phyloP scores from a whole-genome alignment of 768 basidiomycete genomes.

The Mycena pura region DNA sequence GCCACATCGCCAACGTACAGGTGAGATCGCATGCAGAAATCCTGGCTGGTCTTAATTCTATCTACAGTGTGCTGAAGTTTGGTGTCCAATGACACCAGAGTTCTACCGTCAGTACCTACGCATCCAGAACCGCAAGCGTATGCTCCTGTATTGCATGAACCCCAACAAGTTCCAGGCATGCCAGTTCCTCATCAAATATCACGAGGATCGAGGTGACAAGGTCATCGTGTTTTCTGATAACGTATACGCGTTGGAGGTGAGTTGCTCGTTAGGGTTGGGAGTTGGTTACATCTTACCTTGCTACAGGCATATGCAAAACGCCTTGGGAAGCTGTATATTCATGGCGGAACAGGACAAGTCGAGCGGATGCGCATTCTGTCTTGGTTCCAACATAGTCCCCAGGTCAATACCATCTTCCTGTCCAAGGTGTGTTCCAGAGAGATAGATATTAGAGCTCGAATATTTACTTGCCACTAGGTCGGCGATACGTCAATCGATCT shows the following conservation, averaged over 20 bases:
- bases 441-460: background rate
- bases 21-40: slow-evolving; percentile 49
- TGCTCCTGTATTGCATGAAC: slow-evolving; percentile 99
- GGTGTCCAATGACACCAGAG: slow-evolving; percentile 99
- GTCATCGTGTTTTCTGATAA: slow-evolving; percentile 99
- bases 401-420: slow-evolving; percentile 97
- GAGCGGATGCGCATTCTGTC: slow-evolving; percentile 96
- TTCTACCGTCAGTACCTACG: slow-evolving; percentile 98
- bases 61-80: slow-evolving; percentile 94
- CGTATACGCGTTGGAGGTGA: slow-evolving; percentile 93
- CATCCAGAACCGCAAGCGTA: slow-evolving; percentile 90
- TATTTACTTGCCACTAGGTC: slow-evolving; percentile 59
- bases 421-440: slow-evolving; percentile 72
- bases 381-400: slow-evolving; percentile 93
- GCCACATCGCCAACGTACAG: slow-evolving; percentile 99
- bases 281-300: too few species aligned
- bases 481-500: slow-evolving; percentile 99
- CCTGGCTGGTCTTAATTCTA: background rate
- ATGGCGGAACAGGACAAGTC: slow-evolving; percentile 92
- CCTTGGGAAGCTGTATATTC: slow-evolving; percentile 92
- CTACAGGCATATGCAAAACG: slow-evolving; percentile 91
- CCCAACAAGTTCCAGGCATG: slow-evolving; percentile 99
- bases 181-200: slow-evolving; percentile 97
- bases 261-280: too few species aligned
- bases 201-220: slow-evolving; percentile 97